Conservation (phyloP, 257 asterid species). For the Petunia axillaris region DNA sequence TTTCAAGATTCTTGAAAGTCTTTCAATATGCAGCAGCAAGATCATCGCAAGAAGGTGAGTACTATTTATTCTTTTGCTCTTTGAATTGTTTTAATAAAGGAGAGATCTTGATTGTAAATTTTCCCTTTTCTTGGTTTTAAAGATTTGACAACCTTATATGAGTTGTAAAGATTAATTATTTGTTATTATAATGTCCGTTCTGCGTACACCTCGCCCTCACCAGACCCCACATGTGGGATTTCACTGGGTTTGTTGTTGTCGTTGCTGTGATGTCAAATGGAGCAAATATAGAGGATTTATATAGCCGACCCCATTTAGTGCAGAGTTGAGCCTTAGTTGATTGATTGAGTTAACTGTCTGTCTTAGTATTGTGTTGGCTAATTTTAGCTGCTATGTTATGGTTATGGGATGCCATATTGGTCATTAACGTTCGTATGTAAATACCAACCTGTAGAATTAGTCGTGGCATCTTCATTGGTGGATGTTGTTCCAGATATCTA, state of each 20-base stretch:
- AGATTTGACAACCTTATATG: not conserved
- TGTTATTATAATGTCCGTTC: too few relatives aligned
- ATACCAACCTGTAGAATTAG: not conserved
- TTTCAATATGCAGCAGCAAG: conserved; percentile 60
- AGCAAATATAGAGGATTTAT: not conserved
- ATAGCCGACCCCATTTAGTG: not conserved
- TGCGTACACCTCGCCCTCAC: too few relatives aligned
- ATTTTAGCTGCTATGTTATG: not conserved
- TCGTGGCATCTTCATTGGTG: not conserved
- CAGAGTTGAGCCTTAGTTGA: not conserved
- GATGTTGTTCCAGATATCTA: not conserved
- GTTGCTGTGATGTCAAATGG: not conserved
- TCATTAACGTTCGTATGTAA: not conserved
- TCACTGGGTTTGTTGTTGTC: too few relatives aligned
- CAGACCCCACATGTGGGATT: too few relatives aligned
- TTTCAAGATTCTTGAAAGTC: not conserved
- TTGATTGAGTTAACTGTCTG: not conserved
- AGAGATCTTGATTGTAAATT: conserved; percentile 12
- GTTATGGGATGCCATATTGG: not conserved
- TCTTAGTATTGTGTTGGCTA: not conserved
- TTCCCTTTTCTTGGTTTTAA: not conserved
- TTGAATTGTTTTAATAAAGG: not conserved
- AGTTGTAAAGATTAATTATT: too few relatives aligned
- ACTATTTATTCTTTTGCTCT: not conserved
- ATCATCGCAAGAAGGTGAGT: conserved; percentile 69